Evolutionary conservation across 2,329 filamentous ascomycete species (phyloP).

Genomic region (Talaromyces sp.): DNA sequence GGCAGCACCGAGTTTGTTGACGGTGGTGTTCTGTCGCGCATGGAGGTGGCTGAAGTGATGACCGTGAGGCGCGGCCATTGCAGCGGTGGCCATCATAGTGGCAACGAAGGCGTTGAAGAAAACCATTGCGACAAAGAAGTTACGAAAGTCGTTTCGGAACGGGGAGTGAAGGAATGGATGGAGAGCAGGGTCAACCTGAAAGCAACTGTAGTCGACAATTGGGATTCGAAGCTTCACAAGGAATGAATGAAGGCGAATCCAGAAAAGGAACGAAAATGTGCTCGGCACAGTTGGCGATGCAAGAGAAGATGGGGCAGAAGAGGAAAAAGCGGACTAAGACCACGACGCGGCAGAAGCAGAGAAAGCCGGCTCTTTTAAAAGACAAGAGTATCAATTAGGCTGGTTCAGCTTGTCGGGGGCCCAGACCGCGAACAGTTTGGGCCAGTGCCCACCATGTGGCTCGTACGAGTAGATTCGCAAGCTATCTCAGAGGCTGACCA

Average conservation of each 20-base stretch:
- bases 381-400: not conserved
- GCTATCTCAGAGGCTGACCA: not conserved
- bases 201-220: not conserved
- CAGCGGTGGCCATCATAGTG: slow-evolving; percentile 28
- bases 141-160: not conserved
- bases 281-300: slow-evolving; percentile 2
- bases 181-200: slow-evolving; percentile 7
- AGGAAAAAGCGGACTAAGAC: not conserved
- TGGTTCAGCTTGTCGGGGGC: not conserved
- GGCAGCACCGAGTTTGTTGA: slow-evolving; percentile 15
- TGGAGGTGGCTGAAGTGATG: slow-evolving; percentile 11
- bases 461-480: not conserved
- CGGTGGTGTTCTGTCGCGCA: slow-evolving; percentile 26
- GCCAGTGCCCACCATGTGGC: not conserved
- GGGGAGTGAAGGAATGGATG: not conserved
- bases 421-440: not conserved
- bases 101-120: slow-evolving; percentile 30
- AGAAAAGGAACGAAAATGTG: slow-evolving; percentile 7
- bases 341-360: not conserved
- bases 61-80: slow-evolving; percentile 26
- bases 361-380: slow-evolving; percentile 2
- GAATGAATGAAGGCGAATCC: slow-evolving; percentile 3
- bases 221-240: slow-evolving; percentile 1
- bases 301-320: not conserved
- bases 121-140: slow-evolving; percentile 26